Evolutionary conservation across 306 rosid species (phyloP).

Genomic region (Acacia melanoxylon): DNA sequence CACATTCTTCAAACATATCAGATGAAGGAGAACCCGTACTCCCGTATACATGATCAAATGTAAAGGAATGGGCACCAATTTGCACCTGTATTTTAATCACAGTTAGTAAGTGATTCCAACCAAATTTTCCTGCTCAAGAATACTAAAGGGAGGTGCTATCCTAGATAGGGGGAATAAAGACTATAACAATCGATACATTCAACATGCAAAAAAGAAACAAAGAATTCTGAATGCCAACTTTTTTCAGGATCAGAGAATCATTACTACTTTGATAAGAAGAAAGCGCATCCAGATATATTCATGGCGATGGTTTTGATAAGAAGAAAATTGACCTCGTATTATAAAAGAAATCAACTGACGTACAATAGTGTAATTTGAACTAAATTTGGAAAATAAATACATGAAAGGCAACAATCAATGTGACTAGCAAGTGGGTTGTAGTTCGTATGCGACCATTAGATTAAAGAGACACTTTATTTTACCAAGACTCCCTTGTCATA

Average conservation of each 20-base stretch:
- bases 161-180: constrained; percentile 15
- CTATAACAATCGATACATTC: constrained; percentile 13
- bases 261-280: background rate
- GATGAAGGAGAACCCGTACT: constrained; percentile 85
- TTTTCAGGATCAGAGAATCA: constrained; percentile 16
- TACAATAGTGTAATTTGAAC: constrained; percentile 9
- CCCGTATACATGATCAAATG: constrained; percentile 97
- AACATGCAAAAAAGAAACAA: constrained; percentile 10
- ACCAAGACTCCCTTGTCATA: background rate
- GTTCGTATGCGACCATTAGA: constrained; percentile 17
- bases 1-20: constrained; percentile 87
- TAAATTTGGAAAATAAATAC: constrained; percentile 13
- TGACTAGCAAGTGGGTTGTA: constrained; percentile 19
- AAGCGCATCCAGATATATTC: background rate
- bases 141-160: background rate
- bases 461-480: constrained; percentile 8
- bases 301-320: background rate
- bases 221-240: background rate
- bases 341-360: constrained; percentile 14
- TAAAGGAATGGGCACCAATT: constrained; percentile 93
- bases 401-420: constrained; percentile 22
- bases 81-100: constrained; percentile 67
- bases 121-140: constrained; percentile 10
- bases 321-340: background rate
- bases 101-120: constrained; percentile 27